phyloP scores from a whole-genome alignment of 768 basidiomycete genomes.

The Russula sp. region DNA sequence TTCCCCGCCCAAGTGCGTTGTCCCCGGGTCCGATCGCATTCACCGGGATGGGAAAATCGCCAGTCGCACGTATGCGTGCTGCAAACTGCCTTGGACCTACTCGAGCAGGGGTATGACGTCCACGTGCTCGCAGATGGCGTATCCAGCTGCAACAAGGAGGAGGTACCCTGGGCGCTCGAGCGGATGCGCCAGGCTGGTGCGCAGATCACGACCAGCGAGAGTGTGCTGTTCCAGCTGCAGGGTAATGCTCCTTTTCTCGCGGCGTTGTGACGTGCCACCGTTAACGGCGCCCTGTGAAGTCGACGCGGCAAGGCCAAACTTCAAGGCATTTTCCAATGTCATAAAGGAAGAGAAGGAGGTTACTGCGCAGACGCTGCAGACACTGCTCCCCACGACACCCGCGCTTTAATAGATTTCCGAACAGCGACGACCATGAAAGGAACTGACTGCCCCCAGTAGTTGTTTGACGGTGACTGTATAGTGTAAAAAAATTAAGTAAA shows the following conservation, averaged over 20 bases:
- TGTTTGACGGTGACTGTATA: background rate
- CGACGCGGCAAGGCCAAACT: constrained; percentile 54
- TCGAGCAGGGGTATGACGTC: constrained; percentile 42
- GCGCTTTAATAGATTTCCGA: background rate
- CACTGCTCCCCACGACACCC: constrained; percentile 25
- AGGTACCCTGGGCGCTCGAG: constrained; percentile 68
- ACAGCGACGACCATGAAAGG: too few species aligned
- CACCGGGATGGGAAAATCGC: background rate
- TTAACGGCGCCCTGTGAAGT: constrained; percentile 30
- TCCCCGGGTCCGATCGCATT: background rate
- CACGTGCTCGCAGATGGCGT: constrained; percentile 81
- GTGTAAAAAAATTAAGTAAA: background rate
- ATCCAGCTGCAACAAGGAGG: constrained; percentile 72
- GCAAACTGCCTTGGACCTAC: constrained; percentile 70
- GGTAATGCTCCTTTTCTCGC: constrained; percentile 32
- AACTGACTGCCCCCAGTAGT: too few species aligned
- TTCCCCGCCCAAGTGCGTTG: background rate
- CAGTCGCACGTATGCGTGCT: constrained; percentile 87
- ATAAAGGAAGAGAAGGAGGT: constrained; percentile 72
- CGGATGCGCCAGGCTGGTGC: constrained; percentile 69
- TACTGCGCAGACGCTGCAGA: constrained; percentile 38
- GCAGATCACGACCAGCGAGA: constrained; percentile 74
- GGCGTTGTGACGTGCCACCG: constrained; percentile 5
- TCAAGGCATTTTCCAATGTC: constrained; percentile 63
- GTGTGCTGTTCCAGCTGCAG: constrained; percentile 70